A percentile compares a stretch with the other conserved stretches of the same genome.
Evolutionary conservation across 169 alveolate species (phyloP).

Genomic region (Plasmodium inui): DNA sequence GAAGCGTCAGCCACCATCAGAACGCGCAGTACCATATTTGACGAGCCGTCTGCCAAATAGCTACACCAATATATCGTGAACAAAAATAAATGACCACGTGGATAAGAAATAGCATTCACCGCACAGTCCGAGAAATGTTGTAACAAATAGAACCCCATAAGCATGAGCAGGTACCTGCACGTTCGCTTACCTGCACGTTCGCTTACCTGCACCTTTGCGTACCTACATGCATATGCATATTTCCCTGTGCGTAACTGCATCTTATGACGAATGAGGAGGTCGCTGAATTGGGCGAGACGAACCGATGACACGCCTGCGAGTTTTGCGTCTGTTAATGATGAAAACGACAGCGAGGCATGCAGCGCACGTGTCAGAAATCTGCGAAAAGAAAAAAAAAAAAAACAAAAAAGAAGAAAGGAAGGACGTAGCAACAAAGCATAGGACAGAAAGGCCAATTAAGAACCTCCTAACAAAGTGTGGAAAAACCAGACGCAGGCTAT

Average conservation of each 20-base stretch:
- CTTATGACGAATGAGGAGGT: background rate
- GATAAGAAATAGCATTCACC: background rate
- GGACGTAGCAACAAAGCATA: background rate
- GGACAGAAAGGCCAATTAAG: background rate
- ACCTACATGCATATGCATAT: background rate
- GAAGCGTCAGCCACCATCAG: background rate
- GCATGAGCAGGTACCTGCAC: background rate
- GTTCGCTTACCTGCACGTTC: background rate
- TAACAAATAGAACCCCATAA: background rate
- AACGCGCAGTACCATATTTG: background rate
- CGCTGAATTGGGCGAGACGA: background rate
- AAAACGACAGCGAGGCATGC: background rate
- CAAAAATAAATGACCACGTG: background rate
- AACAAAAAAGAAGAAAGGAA: background rate
- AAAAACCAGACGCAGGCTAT: background rate
- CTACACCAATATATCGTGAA: background rate
- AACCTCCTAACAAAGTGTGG: background rate
- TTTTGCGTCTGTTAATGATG: background rate
- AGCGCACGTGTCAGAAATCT: background rate
- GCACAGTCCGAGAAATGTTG: background rate
- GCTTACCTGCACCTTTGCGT: background rate
- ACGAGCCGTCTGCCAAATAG: background rate
- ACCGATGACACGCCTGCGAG: background rate
- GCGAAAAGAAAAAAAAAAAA: background rate
- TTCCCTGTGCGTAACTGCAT: background rate